Conservation (phyloP, 441 rosid species). For the Pelargonium australe region DNA sequence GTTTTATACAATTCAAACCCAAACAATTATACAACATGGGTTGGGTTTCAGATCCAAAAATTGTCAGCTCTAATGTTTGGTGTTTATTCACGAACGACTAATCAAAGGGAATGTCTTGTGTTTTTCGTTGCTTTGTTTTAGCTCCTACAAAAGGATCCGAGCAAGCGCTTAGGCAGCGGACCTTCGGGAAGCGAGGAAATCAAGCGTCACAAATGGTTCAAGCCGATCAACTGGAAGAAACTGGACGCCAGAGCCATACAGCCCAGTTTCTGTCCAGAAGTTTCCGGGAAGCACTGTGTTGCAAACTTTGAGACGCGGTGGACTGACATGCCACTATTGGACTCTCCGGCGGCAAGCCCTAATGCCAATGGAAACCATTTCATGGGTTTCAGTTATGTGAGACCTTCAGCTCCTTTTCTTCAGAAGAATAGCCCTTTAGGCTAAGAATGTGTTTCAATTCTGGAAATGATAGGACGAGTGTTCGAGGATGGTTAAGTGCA, state of each 20-base stretch:
- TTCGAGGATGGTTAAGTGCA: too few relatives aligned
- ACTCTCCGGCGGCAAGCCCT: constrained; percentile 84
- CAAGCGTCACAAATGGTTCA: constrained; percentile 87
- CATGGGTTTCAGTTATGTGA: constrained; percentile 55
- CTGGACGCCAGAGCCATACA: constrained; percentile 59
- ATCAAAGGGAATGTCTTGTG: too few relatives aligned
- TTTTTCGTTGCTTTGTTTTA: constrained; percentile 20
- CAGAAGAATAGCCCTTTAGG: constrained; percentile 26
- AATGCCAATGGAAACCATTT: constrained; percentile 55
- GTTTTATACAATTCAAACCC: too few relatives aligned
- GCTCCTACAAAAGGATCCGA: constrained; percentile 78
- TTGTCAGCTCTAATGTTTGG: too few relatives aligned
- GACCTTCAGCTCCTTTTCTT: constrained; percentile 64
- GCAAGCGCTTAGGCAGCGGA: constrained; percentile 71
- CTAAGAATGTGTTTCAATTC: constrained; percentile 1
- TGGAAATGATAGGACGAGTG: too few relatives aligned
- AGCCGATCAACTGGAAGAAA: constrained; percentile 81
- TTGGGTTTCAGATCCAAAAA: too few relatives aligned
- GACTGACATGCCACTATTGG: constrained; percentile 77
- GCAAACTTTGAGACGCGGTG: constrained; percentile 81
- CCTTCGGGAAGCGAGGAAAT: constrained; percentile 60
- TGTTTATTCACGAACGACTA: too few relatives aligned
- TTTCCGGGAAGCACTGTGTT: constrained; percentile 68
- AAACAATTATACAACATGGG: too few relatives aligned
- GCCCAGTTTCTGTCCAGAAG: constrained; percentile 77